Evolutionary conservation across 345 rosid species (phyloP), one percentile per base, ranked within the genome.

Genomic region (Balakata baccata): DNA sequence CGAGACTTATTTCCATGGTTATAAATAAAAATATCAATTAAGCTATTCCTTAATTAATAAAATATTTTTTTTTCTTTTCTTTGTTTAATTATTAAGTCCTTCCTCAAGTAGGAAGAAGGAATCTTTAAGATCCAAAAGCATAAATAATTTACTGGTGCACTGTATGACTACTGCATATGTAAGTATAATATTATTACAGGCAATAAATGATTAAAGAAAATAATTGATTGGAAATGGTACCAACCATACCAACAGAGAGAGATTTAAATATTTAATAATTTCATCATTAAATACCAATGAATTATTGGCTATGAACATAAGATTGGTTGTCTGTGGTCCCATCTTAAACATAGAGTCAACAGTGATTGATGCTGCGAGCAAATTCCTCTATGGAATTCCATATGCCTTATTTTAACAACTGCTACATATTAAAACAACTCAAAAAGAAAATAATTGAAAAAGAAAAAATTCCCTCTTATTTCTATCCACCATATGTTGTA

Each of bases 201-300:
- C 57, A 70, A 62, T 70, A 54, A 70, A 70, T 53, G 57, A 70
- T 41, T 53, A 46, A 29, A 29, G 50, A n/a, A 23, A 25, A 5
- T 62, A 41, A 61, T 79, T 79, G 75, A 58, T 71, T 64, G 70
- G 11, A 17, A n/a, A 45, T 61, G 78, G 73, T 66, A 69, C 71
- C 73, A 66, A 70, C 45, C 52, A 29, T 2, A 29, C 34, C 34
- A 29, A 29, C 34, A 29, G 68, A 56, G 47, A 67, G 2, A 51
- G 50, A 16, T 37, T 51, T 45, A 75, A 63, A 51, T 43, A 16
- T 37, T 51, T 45, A 75, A 63, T 71, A 71, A 63, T 68, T 68
- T 73, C 75, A 29, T 59, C 50, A 45, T 73, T 72, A 63, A 64
- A 72, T 47, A 49, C 47, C 12, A 41, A 12, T 51, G 10, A 74